Base-by-base conservation (phyloP, 208 protist genomes). In the Crithidia fasciculata region DNA sequence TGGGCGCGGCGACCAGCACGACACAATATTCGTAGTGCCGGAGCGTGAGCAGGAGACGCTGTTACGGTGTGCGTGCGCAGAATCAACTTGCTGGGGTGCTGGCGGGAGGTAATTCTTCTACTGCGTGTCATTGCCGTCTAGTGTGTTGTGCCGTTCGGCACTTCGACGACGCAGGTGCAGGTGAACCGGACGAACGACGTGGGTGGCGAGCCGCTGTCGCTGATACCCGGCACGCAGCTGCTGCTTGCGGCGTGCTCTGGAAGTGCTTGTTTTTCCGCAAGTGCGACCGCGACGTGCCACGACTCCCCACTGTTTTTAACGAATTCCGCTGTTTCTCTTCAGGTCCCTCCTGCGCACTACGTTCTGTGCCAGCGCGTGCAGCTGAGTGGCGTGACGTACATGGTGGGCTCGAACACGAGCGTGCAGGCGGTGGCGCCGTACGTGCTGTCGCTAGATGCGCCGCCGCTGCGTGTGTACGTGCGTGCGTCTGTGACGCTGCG, bases 341-440 rank as follows among this genome's bases (percentile, higher is more conserved):
- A n/a, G n/a, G n/a, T n/a, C n/a, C n/a, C n/a, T n/a, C n/a, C n/a
- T n/a, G n/a, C n/a, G n/a, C n/a, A n/a, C n/a, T n/a, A n/a, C 67
- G 54, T 83, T 36, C 52, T 92, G 28, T 92, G 88, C 74, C 85
- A 92, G 61, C 66, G 82, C 47, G 72, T 80, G 28, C 50, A 40
- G 13, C 28, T 12, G n/a, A 40, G 52, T 3, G 53, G 28, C 1
- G 28, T 2, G 28, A 28, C 71, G 7, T 70, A 57, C 2, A 50
- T 81, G 7, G 80, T 80, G 2, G 85, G 74, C 9, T 59, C 84
- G 28, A 63, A 74, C 49, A 80, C 61, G 19, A 82, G 77, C 12
- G 69, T 92, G 40, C 45, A 49, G 37, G 88, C 85, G 19, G 60
- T 92, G 10, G 58, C 69, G 3, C 72, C 78, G 8, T 87, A 85